These are phyloP conservation scores for Sporothrix humicola DNA, from an alignment of 2,329 filamentous ascomycete genomes.

Conservation along the genomic window DNA sequence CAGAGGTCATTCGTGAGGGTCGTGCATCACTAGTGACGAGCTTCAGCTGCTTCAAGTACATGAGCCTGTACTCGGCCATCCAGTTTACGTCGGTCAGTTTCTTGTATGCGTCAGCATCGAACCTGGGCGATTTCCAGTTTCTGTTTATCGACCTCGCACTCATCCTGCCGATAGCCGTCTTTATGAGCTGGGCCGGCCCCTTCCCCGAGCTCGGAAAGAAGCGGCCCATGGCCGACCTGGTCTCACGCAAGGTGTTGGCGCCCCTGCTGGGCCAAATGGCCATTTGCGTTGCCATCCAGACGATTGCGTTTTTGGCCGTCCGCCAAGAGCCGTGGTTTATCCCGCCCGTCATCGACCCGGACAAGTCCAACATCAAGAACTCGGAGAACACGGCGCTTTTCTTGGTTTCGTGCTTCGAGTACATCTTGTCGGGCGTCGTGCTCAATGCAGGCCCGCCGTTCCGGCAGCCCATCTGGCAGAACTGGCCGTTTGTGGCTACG, in stretches of 20 bases:
- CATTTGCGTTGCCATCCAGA: slow-evolving; percentile 79
- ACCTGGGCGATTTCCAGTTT: slow-evolving; percentile 96
- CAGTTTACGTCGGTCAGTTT: slow-evolving; percentile 98
- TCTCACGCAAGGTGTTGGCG: slow-evolving; percentile 88
- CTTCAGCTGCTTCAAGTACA: slow-evolving; percentile 99
- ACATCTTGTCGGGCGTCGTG: slow-evolving; percentile 87
- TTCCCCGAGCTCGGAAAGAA: slow-evolving; percentile 79
- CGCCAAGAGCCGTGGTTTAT: slow-evolving; percentile 83
- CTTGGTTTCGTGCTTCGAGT: slow-evolving; percentile 89
- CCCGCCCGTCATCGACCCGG: slow-evolving; percentile 75
- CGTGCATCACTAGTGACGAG: slow-evolving; percentile 95
- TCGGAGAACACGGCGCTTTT: slow-evolving; percentile 94
- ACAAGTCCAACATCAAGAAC: slow-evolving; percentile 86
- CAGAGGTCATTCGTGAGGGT: slow-evolving; percentile 91
- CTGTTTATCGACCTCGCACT: slow-evolving; percentile 92
- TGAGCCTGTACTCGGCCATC: slow-evolving; percentile 98
- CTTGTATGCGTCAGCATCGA: slow-evolving; percentile 89
- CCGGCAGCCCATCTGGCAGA: slow-evolving; percentile 76
- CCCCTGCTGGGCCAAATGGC: slow-evolving; percentile 88
- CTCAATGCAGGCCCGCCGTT: slow-evolving; percentile 92
- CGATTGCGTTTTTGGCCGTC: slow-evolving; percentile 74
- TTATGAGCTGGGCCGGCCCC: slow-evolving; percentile 97
- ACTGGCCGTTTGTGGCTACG: slow-evolving; percentile 84
- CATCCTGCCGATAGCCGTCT: slow-evolving; percentile 94
- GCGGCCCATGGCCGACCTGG: slow-evolving; percentile 87